Evolutionary conservation across 306 rosid genomes (phyloP).

Genomic region (Purshia tridentata): DNA sequence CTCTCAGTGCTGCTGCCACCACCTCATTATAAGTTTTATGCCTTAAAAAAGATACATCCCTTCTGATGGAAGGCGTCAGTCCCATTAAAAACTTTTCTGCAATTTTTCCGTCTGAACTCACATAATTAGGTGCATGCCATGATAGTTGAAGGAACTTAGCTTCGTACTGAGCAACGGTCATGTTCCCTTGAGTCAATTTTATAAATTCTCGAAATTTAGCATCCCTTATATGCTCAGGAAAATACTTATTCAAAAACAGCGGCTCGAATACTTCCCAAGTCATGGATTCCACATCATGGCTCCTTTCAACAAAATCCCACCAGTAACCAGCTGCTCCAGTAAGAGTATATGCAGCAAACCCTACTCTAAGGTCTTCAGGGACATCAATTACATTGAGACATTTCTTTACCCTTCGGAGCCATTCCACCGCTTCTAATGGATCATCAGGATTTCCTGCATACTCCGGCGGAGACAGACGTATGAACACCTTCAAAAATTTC

Average conservation of each 20-base stretch:
- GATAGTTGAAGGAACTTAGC: background rate
- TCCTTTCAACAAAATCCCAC: background rate
- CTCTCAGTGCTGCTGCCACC: no score
- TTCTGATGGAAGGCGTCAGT: constrained; percentile 6
- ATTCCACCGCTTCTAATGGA: background rate
- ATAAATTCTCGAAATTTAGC: background rate
- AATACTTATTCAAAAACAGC: background rate
- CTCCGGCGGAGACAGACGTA: background rate
- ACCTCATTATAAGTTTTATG: no score
- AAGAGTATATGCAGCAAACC: background rate
- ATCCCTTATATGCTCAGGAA: background rate
- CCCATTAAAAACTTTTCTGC: background rate
- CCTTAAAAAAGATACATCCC: no score
- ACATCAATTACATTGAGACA: background rate
- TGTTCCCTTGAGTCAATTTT: background rate
- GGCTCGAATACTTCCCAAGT: background rate
- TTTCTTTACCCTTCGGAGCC: background rate
- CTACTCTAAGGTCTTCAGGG: background rate
- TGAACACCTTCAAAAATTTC: background rate
- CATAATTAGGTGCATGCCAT: background rate
- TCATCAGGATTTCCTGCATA: background rate
- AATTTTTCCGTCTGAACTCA: background rate
- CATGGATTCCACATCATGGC: background rate
- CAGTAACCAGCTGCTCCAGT: background rate
- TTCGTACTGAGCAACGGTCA: background rate